These are phyloP conservation scores for Penicillium atrosanguineum DNA, from an alignment of 495 filamentous ascomycete genomes.

Conservation along the genomic window DNA sequence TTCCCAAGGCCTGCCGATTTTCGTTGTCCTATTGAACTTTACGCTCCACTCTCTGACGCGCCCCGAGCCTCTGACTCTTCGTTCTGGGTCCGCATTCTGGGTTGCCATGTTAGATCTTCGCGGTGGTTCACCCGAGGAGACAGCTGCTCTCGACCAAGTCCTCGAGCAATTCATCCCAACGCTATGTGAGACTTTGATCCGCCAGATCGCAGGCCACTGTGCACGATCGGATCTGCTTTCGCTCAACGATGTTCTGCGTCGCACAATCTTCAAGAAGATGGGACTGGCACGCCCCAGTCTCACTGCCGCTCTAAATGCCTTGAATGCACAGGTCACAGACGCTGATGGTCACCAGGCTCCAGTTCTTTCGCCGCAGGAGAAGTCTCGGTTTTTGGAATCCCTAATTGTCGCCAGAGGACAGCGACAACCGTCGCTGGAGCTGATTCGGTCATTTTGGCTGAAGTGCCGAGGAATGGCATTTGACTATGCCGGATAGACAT, in stretches of 20 bases:
- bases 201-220: conserved; percentile 72
- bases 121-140: conserved; percentile 40
- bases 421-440: conserved; percentile 51
- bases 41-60: conserved; percentile 68
- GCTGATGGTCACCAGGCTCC: conserved; percentile 20
- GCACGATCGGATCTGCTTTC: conserved; percentile 74
- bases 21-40: conserved; percentile 75
- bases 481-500: conserved; percentile 50
- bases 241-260: conserved; percentile 74
- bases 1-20: conserved; percentile 30
- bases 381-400: conserved; percentile 36
- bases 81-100: conserved; percentile 79
- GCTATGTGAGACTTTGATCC: conserved; percentile 56
- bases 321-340: conserved; percentile 43
- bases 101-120: conserved; percentile 49
- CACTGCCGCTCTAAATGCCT: conserved; percentile 48
- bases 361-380: conserved; percentile 29
- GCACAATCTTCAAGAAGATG: conserved; percentile 65
- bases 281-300: conserved; percentile 64
- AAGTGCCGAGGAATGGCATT: conserved; percentile 66
- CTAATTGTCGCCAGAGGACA: conserved; percentile 57
- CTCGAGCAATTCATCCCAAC: conserved; percentile 59
- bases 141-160: conserved; percentile 47
- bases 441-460: conserved; percentile 68
- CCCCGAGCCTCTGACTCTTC: conserved; percentile 76